Evolutionary conservation across 306 rosid species (phyloP), one percentile per base, ranked within the genome.

Genomic region (Cicer judaicum): DNA sequence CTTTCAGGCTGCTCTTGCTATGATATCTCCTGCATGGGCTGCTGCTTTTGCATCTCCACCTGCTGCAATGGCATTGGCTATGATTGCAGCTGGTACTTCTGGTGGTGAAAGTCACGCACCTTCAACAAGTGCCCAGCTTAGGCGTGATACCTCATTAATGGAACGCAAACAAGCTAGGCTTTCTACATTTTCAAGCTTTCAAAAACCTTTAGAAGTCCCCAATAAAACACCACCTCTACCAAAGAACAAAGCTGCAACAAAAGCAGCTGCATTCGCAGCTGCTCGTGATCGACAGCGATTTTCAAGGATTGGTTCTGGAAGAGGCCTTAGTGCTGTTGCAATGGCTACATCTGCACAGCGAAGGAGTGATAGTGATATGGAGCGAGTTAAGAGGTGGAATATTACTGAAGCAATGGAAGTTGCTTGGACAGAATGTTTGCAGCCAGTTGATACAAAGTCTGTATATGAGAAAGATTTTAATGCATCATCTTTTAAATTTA

Each of bases 41-140:
- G 99, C 96, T 79, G 97, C 97, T 71, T 94, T 94, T 86, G 96
- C 99, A 73, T 92, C 99, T 18, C 99, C 99, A 53, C 99, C 99
- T 73, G 88, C 99, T 64, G 91, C 99, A 55, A 87, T 94, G 99
- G 99, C 99, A 78, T 88, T 94, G 86, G 96, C 99, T 78, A 94
- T 94, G 99, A 86, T 92, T 74, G 99, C 97, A 63, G 99, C 99
- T 67, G 99, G 99, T 77, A 91, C 96, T 74, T 94, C 99, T 29
- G 91, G 97, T 78, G 85, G 85, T 72, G 99, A 94, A 80, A 80
- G 75, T 72, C 84, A 88, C 12, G 88, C 88, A 66, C 90, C 96
- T 68, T 74, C 85, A 42, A 69, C 89, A 73, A 74, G 68, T 78
- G 16, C 82, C 10, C 89, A 88, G 54, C 90, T 94, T 47, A 86